Evolutionary conservation across 805 yeast genomes (phyloP), one percentile per base, ranked within the genome.

Genomic region (Zygosaccharomyces gambellarensis): DNA sequence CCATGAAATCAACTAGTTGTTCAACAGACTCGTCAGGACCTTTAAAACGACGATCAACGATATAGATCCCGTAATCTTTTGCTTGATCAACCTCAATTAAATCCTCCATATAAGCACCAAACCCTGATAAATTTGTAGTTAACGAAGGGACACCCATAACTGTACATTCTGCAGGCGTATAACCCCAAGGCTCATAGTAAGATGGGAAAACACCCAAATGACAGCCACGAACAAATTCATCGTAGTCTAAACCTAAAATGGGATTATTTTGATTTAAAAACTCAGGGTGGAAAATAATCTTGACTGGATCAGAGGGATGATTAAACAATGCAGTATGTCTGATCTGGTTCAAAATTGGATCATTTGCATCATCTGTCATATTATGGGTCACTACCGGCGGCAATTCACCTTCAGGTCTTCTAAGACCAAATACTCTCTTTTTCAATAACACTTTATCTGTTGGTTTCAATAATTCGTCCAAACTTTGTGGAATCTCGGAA

Each of bases 91-190:
- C 87, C 66, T 92, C 97, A 67, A 92, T 92, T 55, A 92, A 76
- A 68, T 92, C 97, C 71, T 92, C 99, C 98, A 92, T 92, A 72
- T 92, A 92, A 57, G 98, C 95, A 44, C 99, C 99, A 65, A 92
- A 92, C 1, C 99, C 99, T 2, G 97, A 88, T 52, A 92, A 73
- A 67, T 92, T 92, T 38, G 99, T 92, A 9, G 99, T 92, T 62
- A 92, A 87, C 5, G 97, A 88, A 14, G 99, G 99, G 51, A 94
- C 95, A 49, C 99, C 99, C 99, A 92, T 92, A 22, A 94, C 99
- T 0, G 99, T 92, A 74, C 99, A 94, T 69, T 92, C 99, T 7
- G 98, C 98, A 3, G 99, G 99, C 2, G 99, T 92, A 70, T 92
- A 92, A 36, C 99, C 99, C 99, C 99, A 92, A 3, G 99, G 99